phyloP scores from a whole-genome alignment of 1,284 basidiomycete genomes.

The Puccinia triticina region DNA sequence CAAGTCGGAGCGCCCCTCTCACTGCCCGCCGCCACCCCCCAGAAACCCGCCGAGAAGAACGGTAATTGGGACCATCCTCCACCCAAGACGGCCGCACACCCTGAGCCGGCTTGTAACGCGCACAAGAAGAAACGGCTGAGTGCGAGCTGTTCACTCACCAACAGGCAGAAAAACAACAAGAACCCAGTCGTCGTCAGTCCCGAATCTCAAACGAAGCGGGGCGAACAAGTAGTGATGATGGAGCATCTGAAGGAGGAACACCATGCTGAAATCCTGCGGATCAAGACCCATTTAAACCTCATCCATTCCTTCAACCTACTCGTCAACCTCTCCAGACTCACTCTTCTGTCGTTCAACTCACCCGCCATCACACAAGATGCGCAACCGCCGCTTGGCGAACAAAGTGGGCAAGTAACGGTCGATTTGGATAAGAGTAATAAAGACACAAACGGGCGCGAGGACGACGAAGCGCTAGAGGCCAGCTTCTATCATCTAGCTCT shows the following conservation, averaged over 20 bases:
- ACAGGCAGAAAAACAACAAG: neutral
- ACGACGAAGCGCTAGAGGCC: neutral
- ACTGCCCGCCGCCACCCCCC: neutral
- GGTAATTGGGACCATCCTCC: neutral
- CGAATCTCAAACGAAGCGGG: neutral
- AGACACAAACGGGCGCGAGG: neutral
- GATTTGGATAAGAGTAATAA: neutral
- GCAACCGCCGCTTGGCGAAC: neutral
- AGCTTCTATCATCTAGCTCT: slow-evolving; percentile 13
- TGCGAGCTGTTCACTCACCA: neutral
- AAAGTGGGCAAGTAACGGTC: neutral
- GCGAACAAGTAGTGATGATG: neutral
- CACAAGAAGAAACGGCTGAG: neutral
- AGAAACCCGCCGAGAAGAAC: neutral
- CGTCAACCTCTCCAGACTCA: neutral
- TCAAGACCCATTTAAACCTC: slow-evolving; percentile 18
- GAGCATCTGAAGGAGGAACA: neutral
- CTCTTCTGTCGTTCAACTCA: neutral
- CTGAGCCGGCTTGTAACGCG: neutral
- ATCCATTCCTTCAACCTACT: slow-evolving; percentile 20
- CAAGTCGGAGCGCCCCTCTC: neutral
- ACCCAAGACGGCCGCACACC: neutral
- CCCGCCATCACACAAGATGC: neutral
- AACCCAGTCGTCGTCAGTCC: neutral
- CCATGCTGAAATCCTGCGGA: neutral